Evolutionary conservation across 257 asterid genomes (phyloP).

Genomic region (Solanum stenotomum): DNA sequence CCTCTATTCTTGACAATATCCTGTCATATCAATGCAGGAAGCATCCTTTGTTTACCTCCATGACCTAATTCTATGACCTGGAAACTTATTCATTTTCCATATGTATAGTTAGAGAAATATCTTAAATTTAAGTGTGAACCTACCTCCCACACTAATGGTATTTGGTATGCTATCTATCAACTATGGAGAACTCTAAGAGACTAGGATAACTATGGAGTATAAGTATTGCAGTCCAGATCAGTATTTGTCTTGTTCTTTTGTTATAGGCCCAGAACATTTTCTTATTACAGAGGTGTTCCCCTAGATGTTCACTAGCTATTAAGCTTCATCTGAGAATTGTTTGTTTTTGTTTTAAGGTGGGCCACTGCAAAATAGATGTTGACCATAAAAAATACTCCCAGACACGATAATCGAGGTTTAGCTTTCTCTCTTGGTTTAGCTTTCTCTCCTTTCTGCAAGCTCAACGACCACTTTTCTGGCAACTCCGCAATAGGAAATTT

Average conservation of each 20-base stretch:
- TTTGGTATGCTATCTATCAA: not conserved
- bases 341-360: not conserved
- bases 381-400: not conserved
- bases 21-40: not conserved
- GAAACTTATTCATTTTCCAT: not conserved
- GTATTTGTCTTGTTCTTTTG: not conserved
- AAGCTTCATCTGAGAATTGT: not conserved
- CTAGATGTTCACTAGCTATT: not conserved
- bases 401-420: not conserved
- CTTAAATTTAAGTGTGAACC: not conserved
- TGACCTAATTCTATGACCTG: not conserved
- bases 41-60: not conserved
- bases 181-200: not conserved
- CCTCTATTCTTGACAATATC: not conserved
- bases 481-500: not conserved
- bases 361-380: not conserved
- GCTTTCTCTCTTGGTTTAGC: not conserved
- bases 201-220: not conserved
- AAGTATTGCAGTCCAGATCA: not conserved
- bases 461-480: not conserved
- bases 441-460: not conserved
- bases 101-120: not conserved
- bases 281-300: not conserved
- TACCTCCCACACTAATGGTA: not conserved
- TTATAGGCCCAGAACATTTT: not conserved